Percentiles rank a stretch among this genome's conserved stretches.
Evolutionary conservation across 2,329 filamentous ascomycete genomes (phyloP).

Genomic region (Aspergillus fischeri): DNA sequence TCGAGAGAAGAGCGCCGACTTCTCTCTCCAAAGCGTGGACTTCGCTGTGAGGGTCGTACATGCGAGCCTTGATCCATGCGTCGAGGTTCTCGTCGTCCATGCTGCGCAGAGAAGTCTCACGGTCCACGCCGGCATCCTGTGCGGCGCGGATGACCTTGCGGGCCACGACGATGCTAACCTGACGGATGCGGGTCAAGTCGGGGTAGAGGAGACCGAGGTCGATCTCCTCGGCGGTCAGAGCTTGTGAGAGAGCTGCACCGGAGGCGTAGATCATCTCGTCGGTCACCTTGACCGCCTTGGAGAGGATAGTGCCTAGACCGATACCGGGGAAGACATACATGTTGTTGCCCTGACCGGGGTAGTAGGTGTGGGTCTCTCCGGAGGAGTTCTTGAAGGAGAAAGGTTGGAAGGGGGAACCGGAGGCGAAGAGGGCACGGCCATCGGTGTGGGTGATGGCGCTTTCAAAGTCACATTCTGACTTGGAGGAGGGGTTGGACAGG

Average conservation of each 20-base stretch:
- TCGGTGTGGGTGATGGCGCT: conserved; percentile 88
- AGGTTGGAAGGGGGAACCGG: conserved; percentile 83
- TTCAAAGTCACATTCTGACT: conserved; percentile 97
- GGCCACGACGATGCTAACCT: conserved; percentile 81
- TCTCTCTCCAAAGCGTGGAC: conserved; percentile 45
- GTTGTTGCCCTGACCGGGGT: conserved; percentile 75
- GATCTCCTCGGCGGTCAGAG: conserved; percentile 76
- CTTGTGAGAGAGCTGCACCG: conserved; percentile 72
- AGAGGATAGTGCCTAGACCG: conserved; percentile 86
- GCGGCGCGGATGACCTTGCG: conserved; percentile 92
- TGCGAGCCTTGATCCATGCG: conserved; percentile 45
- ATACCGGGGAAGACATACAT: conserved; percentile 97
- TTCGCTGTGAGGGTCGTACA: conserved; percentile 48
- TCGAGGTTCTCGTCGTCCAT: conserved; percentile 43
- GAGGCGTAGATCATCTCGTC: conserved; percentile 97
- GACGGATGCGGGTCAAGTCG: conserved; percentile 82
- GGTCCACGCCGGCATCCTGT: conserved; percentile 69
- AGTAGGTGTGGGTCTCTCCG: conserved; percentile 61
- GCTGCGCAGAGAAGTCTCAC: conserved; percentile 41
- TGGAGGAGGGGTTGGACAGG: conserved; percentile 90
- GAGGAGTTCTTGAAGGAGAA: conserved; percentile 60
- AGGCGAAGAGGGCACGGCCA: conserved; percentile 87
- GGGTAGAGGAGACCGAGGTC: conserved; percentile 85
- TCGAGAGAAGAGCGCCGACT: conserved; percentile 41
- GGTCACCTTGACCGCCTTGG: conserved; percentile 80